phyloP scores from a whole-genome alignment of 2,329 filamentous ascomycete species.

The Botryotinia narcissicola region DNA sequence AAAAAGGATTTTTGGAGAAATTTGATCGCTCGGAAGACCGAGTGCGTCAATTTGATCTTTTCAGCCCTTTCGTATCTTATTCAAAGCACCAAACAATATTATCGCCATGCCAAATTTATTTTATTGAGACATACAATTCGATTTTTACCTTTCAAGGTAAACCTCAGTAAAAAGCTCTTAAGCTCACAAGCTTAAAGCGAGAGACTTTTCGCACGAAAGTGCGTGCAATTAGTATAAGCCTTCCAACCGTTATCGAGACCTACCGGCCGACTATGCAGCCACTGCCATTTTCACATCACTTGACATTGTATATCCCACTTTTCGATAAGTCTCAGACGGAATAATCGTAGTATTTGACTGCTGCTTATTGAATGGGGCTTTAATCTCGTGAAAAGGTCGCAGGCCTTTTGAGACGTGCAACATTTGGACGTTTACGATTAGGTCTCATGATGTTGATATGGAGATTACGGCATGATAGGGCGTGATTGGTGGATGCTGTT shows the following conservation, averaged over 20 bases:
- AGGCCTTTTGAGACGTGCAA: not conserved
- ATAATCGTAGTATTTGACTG: not conserved
- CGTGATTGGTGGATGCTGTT: not conserved
- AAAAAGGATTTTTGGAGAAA: not conserved
- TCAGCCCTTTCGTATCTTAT: not conserved
- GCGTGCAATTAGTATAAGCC: not conserved
- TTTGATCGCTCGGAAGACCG: not conserved
- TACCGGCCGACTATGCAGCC: not conserved
- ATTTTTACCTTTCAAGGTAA: fast-evolving
- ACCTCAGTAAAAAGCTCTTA: not conserved
- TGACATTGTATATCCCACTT: too few relatives aligned
- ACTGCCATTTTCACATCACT: not conserved
- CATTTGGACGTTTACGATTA: not conserved
- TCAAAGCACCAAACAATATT: not conserved
- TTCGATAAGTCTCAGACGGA: not conserved
- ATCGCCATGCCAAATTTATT: not conserved
- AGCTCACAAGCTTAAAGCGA: not conserved
- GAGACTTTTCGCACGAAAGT: too few relatives aligned
- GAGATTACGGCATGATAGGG: not conserved
- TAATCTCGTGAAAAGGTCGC: not conserved
- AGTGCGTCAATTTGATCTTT: not conserved
- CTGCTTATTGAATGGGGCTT: not conserved
- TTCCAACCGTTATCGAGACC: not conserved
- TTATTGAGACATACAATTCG: too few relatives aligned
- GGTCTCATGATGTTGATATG: not conserved